Conservation (phyloP, 2,329 filamentous ascomycete species). For the Trichothecium sympodiale region DNA sequence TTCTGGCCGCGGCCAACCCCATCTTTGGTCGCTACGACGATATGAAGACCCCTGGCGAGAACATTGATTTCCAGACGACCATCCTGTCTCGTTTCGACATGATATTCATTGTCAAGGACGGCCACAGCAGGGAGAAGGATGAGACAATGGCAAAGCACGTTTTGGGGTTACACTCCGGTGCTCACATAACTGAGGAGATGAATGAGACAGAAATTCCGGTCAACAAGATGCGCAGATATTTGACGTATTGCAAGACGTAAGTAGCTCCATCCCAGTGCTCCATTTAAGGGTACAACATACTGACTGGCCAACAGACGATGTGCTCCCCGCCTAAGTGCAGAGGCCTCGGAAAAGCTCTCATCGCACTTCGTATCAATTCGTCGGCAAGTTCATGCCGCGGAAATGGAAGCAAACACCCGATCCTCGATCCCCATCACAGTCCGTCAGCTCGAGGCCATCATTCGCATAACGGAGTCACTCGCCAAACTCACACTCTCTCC, state of each 20-base stretch:
- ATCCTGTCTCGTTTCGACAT: constrained; percentile 98
- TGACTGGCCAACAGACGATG: constrained; percentile 54
- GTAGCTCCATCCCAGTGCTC: constrained; percentile 19
- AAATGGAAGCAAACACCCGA: constrained; percentile 79
- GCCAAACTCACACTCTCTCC: constrained; percentile 83
- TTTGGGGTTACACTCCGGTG: constrained; percentile 94
- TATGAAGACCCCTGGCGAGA: constrained; percentile 93
- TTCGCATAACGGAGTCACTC: constrained; percentile 91
- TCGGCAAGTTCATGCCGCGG: constrained; percentile 82
- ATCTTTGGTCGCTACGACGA: constrained; percentile 98
- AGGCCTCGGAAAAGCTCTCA: constrained; percentile 90
- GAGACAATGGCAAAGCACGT: constrained; percentile 94
- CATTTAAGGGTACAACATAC: constrained; percentile 5
- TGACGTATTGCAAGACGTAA: constrained; percentile 92
- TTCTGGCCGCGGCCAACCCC: constrained; percentile 90
- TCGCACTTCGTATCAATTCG: constrained; percentile 96
- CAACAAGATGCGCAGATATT: constrained; percentile 94
- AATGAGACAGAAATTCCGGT: constrained; percentile 81
- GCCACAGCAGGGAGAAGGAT: constrained; percentile 81
- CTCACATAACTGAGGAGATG: constrained; percentile 69
- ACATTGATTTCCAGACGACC: constrained; percentile 98
- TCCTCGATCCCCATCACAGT: constrained; percentile 96
- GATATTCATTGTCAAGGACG: constrained; percentile 98
- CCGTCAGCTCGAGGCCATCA: constrained; percentile 91
- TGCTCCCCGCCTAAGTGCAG: constrained; percentile 78